Evolutionary conservation across 148 eudicot species (phyloP), one percentile per base, ranked within the genome.

Genomic region (Vaccinium corymbosum): DNA sequence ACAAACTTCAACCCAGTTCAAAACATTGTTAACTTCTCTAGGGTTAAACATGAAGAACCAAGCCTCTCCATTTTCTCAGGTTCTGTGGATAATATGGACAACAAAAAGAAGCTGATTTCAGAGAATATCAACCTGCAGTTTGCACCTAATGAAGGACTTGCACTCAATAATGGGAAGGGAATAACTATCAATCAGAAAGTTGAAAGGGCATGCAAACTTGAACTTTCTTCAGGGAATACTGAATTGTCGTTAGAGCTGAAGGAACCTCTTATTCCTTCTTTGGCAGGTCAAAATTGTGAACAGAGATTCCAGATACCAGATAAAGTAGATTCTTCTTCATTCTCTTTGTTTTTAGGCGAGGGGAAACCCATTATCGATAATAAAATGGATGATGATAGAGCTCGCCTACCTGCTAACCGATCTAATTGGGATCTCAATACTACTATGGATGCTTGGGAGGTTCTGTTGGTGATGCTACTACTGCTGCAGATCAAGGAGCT

Each of bases 361-460:
- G 80, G 80, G 25, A 73, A 71, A 27, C 48, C 55, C 81, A 25
- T 53, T 81, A 14, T 38, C 25, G 56, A 50, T 48, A 7, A 6
- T 50, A 62, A n/a, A 29, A n/a, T 53, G 32, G 29, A 75, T 75
- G 13, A 57, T 80, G 71, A 56, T 27, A 48, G 81, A 53, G 78
- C 50, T 62, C 22, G 16, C 64, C 73, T 68, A 22, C n/a, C 7
- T 74, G 50, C 89, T 64, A 76, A 85, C 76, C 80, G 91, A 79
- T 87, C 88, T 49, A 89, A 89, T 72, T 89, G 91, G 91, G 91
- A 89, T 84, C 74, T 89, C 80, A 89, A 89, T 35, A 87, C 88
- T 59, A 71, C 89, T 2, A 89, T 89, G 89, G 91, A 89, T 77
- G 85, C 75, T 9, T 89, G 91, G 91, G 91, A 83, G 74, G 85